Evolutionary conservation across 192 early-diverging fungal genomes (phyloP), one percentile per base, ranked within the genome.

Genomic region (Coemansia aciculifera): DNA sequence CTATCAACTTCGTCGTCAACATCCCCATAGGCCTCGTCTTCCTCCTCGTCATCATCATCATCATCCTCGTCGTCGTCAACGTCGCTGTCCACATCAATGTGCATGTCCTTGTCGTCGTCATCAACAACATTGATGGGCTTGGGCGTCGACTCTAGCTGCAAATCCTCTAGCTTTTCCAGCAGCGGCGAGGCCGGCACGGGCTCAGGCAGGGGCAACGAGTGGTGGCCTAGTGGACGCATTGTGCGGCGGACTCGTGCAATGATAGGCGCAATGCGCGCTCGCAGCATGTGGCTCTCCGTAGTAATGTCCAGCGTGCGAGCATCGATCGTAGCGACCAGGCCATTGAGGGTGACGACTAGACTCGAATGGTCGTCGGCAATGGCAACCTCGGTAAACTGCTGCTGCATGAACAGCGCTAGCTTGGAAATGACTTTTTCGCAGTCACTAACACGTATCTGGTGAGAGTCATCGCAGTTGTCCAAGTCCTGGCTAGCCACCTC

Each of bases 371-470:
- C 67, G 5, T 68, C 59, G 1, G 70, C 40, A 7, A 56, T 21
- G 44, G 71, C 69, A 3, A 77, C 67, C n/a, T 72, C 62, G 29
- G 62, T 31, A 37, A 83, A 83, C 66, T 83, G 80, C 59, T 83
- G 75, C 59, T 66, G 54, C 72, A 77, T 73, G 43, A 83, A 83
- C 62, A 71, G 62, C 36, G 57, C 66, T 23, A 77, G 64, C 59
- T 66, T 71, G 31, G 68, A 40, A 5, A 72, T 66, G 31, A 82
- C 54, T 29, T 57, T 56, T 27, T 74, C 68, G 8, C 37, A 32
- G 54, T 51, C 66, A 23, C 52, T 59, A 11, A 62, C 69, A 27
- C 80, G 75, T 62, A 44, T 40, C 32, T 44, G 64, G 17, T n/a
- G 39, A 15, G 49, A 38, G 60, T 38, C 66, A 54, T 54, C n/a